Base-by-base conservation (phyloP, 129 eudicot species). In the Centaurea solstitialis region DNA sequence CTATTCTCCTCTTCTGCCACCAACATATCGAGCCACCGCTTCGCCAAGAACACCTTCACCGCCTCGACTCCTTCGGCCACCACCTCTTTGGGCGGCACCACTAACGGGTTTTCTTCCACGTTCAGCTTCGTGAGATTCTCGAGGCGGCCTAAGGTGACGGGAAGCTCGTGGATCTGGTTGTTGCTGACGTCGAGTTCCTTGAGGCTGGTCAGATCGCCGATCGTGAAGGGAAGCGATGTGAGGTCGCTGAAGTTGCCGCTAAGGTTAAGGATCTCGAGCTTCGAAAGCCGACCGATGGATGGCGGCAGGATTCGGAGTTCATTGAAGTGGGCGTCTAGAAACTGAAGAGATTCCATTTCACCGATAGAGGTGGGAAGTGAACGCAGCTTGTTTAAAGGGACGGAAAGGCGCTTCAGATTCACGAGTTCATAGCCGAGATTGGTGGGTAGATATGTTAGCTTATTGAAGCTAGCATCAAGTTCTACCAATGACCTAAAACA, bases 121-220 rank as follows among this genome's bases (percentile, higher is more conserved):
- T 96, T 89, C 35, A 96, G 95, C 71, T 89, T 91, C 5, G 41
- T 40, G 68, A 96, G 85, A 15, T 79, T 93, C 76, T 87, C 86
- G n/a, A 96, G 97, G 78, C 89, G 90, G 30, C 98, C 92, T 79
- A 96, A 89, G 24, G 95, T 79, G 79, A 70, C 85, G 0, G 99
- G 99, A 75, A 96, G 87, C 74, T 87, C 95, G 81, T 84, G 99
- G 74, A 96, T 93, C 86, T 96, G 98, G 65, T 96, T 93, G 89
- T 96, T 96, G 85, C 98, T 93, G 79, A 96, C 72, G 76, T 96
- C 98, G 6, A 96, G 95, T 74, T 93, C 98, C 83, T 87, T 90
- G 57, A 96, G 94, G 83, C 71, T 93, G 77, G 84, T 84, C 22
- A 96, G 79, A 81, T 96, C 97, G 11, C 98, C 91, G 7, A 93